Evolutionary conservation across 2,329 filamentous ascomycete genomes (phyloP).

Genomic region (Exophiala calicioides): DNA sequence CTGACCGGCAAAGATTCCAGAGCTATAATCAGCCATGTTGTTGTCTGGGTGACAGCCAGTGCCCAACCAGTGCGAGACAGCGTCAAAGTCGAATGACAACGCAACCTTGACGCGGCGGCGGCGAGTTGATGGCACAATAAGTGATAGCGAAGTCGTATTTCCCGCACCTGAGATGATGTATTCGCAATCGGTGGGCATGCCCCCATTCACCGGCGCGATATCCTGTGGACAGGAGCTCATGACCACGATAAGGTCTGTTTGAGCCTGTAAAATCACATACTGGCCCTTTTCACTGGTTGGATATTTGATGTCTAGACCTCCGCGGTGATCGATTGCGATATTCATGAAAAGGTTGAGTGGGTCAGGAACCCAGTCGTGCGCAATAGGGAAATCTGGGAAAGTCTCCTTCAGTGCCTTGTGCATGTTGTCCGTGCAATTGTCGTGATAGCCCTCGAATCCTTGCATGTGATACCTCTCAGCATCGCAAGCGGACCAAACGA

Average conservation of each 20-base stretch:
- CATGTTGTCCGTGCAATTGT: conserved; percentile 46
- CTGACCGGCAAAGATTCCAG: conserved; percentile 54
- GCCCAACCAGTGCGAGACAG: conserved; percentile 56
- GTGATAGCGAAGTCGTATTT: not conserved
- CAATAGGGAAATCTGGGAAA: too few relatives aligned
- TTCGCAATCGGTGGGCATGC: conserved; percentile 37
- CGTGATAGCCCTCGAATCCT: conserved; percentile 40
- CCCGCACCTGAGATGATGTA: conserved; percentile 7
- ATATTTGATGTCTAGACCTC: conserved; percentile 37
- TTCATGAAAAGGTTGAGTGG: conserved; percentile 51
- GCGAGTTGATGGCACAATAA: not conserved
- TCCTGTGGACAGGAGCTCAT: conserved; percentile 49
- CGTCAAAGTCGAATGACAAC: conserved; percentile 54
- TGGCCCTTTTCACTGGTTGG: conserved; percentile 41
- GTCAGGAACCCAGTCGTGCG: conserved; percentile 38
- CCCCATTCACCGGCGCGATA: conserved; percentile 41
- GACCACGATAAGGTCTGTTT: conserved; percentile 42
- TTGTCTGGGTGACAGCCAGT: conserved; percentile 52
- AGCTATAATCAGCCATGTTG: conserved; percentile 52
- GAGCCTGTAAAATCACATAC: conserved; percentile 39
- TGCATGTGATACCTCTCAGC: conserved; percentile 41
- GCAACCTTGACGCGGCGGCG: conserved; percentile 33
- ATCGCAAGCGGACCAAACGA: conserved; percentile 46
- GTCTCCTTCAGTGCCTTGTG: conserved; percentile 33
- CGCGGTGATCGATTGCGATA: conserved; percentile 35